Base-by-base conservation (phyloP, 371 early-diverging fungal genomes). In the Nosema granulosis region DNA sequence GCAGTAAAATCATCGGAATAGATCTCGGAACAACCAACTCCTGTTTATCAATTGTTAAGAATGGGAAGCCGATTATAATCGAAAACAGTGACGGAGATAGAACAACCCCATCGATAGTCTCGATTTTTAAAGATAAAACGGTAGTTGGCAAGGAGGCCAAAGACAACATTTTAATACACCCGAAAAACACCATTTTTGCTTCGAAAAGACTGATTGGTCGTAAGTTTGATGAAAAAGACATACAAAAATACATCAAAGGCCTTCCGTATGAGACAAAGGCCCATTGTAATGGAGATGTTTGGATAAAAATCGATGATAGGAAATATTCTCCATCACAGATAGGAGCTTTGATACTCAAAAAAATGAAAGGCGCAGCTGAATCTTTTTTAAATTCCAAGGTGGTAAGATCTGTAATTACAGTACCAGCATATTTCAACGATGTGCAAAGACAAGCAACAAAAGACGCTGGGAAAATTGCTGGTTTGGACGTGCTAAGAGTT, bases 1-100 rank as follows among this genome's bases (percentile, higher is more conserved):
- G n/a, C n/a, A n/a, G n/a, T n/a, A n/a, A n/a, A n/a, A n/a, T n/a
- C n/a, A n/a, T 86, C 43, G 87, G 87, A 68, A 86, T 87, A 54
- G 87, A 97, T 89, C 89, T 98, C 86, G 97, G 99, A 86, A 97
- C 97, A 84, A 97, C 97, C 85, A 95, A 96, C 91, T 93, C 94
- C 16, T 96, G 96, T 87, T 79, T 95, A 26, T 89, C 94, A 38
- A 90, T 95, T 50, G 92, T 95, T 91, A 94, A 95, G 86, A 94
- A 96, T 79, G 93, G 93, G 82, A 89, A 87, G 74, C 94, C 97
- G 34, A 87, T 91, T 71, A 95, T 99, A 37, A 92, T 99, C 84
- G 94, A 92, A 85, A 95, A 96, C 87, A 82, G 91, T 18, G 92
- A 94, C 82, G 96, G 96, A 74, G 90, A 90, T 32, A 90, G 94